Base-by-base conservation (phyloP, 1,284 basidiomycete genomes). In the Meripilus lineatus region DNA sequence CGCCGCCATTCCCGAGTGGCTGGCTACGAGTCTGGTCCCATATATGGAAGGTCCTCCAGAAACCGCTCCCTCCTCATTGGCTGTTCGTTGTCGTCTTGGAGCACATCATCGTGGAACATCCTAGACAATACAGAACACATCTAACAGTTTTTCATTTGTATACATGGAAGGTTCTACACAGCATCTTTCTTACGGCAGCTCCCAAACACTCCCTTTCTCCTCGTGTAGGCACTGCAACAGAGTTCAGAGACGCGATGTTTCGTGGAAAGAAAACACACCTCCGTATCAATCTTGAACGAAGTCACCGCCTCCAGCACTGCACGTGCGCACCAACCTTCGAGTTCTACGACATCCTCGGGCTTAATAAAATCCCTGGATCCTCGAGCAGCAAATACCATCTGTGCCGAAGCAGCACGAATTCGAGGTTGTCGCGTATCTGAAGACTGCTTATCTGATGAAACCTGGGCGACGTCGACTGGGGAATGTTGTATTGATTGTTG, bases 381-480 rank as follows among this genome's bases (percentile, higher is more conserved):
- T 34, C 89, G 76, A 38, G 82, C 76, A n/a, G 89, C 89, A 56
- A 89, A 92, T 17, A 91, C 78, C 78, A 92, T 89, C 50, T 92
- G 89, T 14, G 79, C 78, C 13, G 84, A 84, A 5, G 87, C 85
- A 2, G 83, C 87, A 49, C 77, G 72, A 57, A 92, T 89, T 32
- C 56, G 66, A 56, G 34, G 75, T 22, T 39, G 68, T 51, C 48
- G 44, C 44, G 48, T 47, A 45, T 50, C 32, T 45, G n/a, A n/a
- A n/a, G n/a, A n/a, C n/a, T n/a, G n/a, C n/a, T n/a, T n/a, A n/a
- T n/a, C n/a, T n/a, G n/a, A n/a, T n/a, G n/a, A n/a, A n/a, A n/a
- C n/a, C n/a, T n/a, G n/a, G n/a, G 55, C 48, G 10, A 68, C 56
- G 34, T 55, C 58, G 49, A 55, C 58, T 41, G 58, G 58, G 48